Evolutionary conservation across 441 rosid genomes (phyloP).

Genomic region (Rhodomyrtus psidioides): DNA sequence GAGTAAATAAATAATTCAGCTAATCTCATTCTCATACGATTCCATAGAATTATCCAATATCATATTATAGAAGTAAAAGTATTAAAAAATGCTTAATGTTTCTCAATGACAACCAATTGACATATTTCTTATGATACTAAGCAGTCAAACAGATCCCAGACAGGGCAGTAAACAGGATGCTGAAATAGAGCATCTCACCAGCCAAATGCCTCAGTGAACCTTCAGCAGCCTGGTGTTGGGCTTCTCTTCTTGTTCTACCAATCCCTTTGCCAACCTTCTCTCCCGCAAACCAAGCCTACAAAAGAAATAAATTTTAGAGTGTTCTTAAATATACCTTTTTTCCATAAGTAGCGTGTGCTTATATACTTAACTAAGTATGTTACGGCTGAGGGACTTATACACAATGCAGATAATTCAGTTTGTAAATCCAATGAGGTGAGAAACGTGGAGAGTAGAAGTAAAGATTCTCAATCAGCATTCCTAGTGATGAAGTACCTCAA

Average conservation of each 20-base stretch:
- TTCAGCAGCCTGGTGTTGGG: conserved; percentile 76
- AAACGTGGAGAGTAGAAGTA: not conserved
- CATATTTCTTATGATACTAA: not conserved
- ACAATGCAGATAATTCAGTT: not conserved
- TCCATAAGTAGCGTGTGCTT: not conserved
- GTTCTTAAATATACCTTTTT: not conserved
- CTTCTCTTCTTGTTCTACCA: conserved; percentile 90
- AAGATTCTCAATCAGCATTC: not conserved
- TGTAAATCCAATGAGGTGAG: not conserved
- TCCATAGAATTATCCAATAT: not conserved
- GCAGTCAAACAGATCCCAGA: not conserved
- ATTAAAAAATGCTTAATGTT: not conserved
- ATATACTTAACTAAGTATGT: not conserved
- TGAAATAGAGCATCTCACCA: conserved; percentile 33
- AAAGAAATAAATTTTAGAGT: not conserved
- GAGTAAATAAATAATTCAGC: not conserved
- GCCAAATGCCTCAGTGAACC: conserved; percentile 70
- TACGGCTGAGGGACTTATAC: not conserved
- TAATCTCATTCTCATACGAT: not conserved
- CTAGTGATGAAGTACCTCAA: conserved; percentile 50
- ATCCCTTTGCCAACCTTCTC: conserved; percentile 74
- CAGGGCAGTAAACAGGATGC: not conserved
- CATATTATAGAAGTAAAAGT: not conserved
- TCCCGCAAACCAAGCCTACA: conserved; percentile 87
- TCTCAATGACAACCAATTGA: not conserved